A percentile compares a stretch with the other conserved stretches of the same genome.
Conservation (phyloP, 768 basidiomycete genomes). For the Rhizopogon salebrosus region DNA sequence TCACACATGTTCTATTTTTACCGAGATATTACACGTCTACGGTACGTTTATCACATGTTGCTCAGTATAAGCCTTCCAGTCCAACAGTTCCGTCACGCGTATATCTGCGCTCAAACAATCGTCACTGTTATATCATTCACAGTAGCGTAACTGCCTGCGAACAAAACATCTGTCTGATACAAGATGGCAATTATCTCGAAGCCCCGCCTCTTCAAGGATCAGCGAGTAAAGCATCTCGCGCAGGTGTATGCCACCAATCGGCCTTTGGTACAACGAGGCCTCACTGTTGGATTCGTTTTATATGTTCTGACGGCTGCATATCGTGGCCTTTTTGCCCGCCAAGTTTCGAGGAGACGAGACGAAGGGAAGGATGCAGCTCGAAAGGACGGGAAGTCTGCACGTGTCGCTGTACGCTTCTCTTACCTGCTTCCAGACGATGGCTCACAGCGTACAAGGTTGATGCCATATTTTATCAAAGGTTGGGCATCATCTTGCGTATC, state of each 20-base stretch:
- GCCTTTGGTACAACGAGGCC: constrained; percentile 63
- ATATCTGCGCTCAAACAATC: not conserved
- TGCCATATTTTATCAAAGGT: constrained; percentile 80
- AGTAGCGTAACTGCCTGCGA: not conserved
- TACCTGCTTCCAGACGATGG: not conserved
- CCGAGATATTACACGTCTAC: too few relatives aligned
- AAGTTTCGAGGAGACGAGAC: constrained; percentile 18
- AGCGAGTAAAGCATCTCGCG: constrained; percentile 38
- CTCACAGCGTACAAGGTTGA: constrained; percentile 57
- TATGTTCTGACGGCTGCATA: constrained; percentile 69
- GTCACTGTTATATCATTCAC: not conserved
- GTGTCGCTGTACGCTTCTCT: constrained; percentile 58
- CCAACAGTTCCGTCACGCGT: not conserved
- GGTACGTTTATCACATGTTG: not conserved
- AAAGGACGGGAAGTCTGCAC: constrained; percentile 39
- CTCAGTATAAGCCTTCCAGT: not conserved
- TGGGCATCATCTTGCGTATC: constrained; percentile 74
- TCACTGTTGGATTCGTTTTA: constrained; percentile 65
- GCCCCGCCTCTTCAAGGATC: constrained; percentile 24
- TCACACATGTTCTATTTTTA: too few relatives aligned
- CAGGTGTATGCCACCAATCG: constrained; percentile 59
- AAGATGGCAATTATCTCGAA: constrained; percentile 27
- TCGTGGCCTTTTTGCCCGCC: constrained; percentile 45
- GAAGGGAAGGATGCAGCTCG: constrained; percentile 19
- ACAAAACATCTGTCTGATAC: not conserved